Base-by-base conservation (phyloP, 2,329 filamentous ascomycete species). In the Alternaria sp. region DNA sequence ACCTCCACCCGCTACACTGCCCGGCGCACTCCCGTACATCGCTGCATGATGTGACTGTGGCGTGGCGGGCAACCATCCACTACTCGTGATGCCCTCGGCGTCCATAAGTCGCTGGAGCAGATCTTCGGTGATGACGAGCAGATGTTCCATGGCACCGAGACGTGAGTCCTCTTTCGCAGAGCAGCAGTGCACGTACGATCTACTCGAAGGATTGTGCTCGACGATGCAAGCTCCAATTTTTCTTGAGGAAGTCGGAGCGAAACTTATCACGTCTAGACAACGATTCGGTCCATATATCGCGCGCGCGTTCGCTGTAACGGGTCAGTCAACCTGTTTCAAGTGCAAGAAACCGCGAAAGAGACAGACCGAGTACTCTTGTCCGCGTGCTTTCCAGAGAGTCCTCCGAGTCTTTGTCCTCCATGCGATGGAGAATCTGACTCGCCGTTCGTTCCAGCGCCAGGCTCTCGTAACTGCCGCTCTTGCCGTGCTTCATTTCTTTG, bases 91-190 rank as follows among this genome's bases (percentile, higher is more conserved):
- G 6, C 75, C 75, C 61, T 79, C 74, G 9, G 67, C 58, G 25
- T 77, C 76, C 45, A 79, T 67, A 23, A 79, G 66, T 17, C 76
- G 66, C 28, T 77, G 69, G 21, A 79, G 61, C 8, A 79, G 57
- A 46, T 79, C 76, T 61, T 79, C 77, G 8, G 75, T 78, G 50
- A 79, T 78, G 57, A 78, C 72, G 19, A 79, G 76, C 15, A 79
- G 57, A 44, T 79, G 77, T 50, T 79, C 76, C 26, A 74, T 43
- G 7, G 77, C 77, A 44, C 71, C 73, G 12, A 75, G 62, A 6
- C 77, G 70, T 0, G 75, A 72, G 36, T 69, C 59, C 57, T 79
- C 77, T 21, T 75, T 75, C 6, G 77, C 75, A 19, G 73, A 77
- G 36, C 67, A 67, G 59, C 76, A 79, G 62, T 79, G 77, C 8